These are phyloP conservation scores for Bullera alba DNA, from an alignment of 768 basidiomycete genomes.

Conservation along the genomic window DNA sequence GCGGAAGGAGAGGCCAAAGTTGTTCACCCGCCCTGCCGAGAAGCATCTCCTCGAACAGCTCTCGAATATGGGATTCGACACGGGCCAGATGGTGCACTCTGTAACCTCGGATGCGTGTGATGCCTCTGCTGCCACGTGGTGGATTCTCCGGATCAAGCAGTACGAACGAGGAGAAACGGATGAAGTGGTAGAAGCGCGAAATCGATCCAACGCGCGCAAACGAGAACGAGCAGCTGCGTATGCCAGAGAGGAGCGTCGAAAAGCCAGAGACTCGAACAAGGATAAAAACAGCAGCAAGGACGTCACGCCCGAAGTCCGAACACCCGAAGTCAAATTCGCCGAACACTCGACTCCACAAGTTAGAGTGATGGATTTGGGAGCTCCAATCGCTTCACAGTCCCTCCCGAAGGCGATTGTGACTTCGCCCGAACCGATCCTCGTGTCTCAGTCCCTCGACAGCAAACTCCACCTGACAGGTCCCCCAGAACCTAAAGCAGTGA, in stretches of 20 bases:
- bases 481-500: neutral
- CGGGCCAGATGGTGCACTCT: conserved; percentile 88
- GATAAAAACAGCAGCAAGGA: neutral
- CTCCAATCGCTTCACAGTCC: conserved; percentile 3
- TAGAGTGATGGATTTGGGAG: conserved; percentile 15
- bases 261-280: conserved; percentile 9
- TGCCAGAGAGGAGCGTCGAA: conserved; percentile 23
- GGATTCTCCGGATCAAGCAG: conserved; percentile 65
- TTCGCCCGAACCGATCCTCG: neutral
- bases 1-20: conserved; percentile 53
- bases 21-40: conserved; percentile 81
- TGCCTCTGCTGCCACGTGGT: conserved; percentile 83
- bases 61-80: conserved; percentile 75
- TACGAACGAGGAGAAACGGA: conserved; percentile 65
- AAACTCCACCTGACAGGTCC: neutral
- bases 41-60: conserved; percentile 70
- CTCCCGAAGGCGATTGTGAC: neutral
- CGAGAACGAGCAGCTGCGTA: conserved; percentile 21
- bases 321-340: conserved; percentile 11
- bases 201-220: conserved; percentile 24
- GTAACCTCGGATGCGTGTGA: conserved; percentile 90
- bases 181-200: conserved; percentile 20
- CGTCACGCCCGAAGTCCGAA: neutral
- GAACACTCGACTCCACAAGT: conserved; percentile 11
- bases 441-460: conserved; percentile 2